These are phyloP conservation scores for Paecilomyces formosus DNA, from an alignment of 2,329 filamentous ascomycete species.

Conservation along the genomic window DNA sequence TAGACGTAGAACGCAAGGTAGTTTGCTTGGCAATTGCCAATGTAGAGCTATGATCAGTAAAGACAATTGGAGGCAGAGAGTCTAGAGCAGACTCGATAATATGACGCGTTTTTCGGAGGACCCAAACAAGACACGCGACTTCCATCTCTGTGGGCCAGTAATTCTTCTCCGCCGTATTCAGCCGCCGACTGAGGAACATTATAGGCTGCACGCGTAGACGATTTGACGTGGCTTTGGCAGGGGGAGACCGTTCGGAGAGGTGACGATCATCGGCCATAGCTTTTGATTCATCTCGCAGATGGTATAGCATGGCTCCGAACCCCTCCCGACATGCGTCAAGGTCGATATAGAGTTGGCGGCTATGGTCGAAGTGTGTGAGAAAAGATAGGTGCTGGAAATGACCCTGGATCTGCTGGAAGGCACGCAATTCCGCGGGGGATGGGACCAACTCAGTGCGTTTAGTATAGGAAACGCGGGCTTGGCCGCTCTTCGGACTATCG, in stretches of 20 bases:
- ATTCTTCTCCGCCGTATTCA: not conserved
- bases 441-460: not conserved
- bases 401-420: not conserved
- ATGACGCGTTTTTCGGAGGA: not conserved
- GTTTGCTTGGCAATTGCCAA: not conserved
- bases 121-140: not conserved
- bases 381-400: not conserved
- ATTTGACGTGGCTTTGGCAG: not conserved
- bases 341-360: not conserved
- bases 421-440: not conserved
- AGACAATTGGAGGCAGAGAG: not conserved
- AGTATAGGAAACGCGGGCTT: not conserved
- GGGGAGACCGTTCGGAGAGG: not conserved
- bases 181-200: not conserved
- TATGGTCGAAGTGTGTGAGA: not conserved
- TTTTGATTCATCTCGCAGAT: not conserved
- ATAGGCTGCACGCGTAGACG: not conserved
- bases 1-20: not conserved
- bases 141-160: not conserved
- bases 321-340: not conserved
- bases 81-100: not conserved
- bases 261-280: not conserved
- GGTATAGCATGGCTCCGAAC: not conserved
- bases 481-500: not conserved
- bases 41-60: not conserved